Evolutionary conservation across 2,329 filamentous ascomycete species (phyloP).

Genomic region (Sclerotinia spermophila): DNA sequence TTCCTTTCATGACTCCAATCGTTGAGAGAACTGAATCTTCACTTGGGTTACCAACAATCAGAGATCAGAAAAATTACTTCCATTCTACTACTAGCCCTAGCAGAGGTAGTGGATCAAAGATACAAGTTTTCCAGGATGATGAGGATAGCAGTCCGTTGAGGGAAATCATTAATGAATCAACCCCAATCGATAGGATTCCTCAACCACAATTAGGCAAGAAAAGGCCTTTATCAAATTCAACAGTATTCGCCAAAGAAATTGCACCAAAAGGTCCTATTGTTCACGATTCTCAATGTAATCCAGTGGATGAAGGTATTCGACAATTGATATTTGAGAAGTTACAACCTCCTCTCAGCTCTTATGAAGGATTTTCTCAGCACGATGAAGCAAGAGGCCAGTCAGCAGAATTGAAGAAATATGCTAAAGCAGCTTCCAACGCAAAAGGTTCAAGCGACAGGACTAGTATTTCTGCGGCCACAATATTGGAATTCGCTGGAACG

Average conservation of each 20-base stretch:
- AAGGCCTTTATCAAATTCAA: conserved; percentile 35
- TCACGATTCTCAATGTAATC: conserved; percentile 81
- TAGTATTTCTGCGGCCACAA: conserved; percentile 55
- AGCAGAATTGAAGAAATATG: conserved; percentile 75
- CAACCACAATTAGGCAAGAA: conserved; percentile 51
- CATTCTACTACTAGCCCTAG: conserved; percentile 71
- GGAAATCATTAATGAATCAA: conserved; percentile 55
- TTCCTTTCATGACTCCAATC: conserved; percentile 98
- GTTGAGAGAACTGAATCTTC: conserved; percentile 93
- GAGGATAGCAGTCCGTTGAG: conserved; percentile 67
- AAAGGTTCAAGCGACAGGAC: conserved; percentile 53
- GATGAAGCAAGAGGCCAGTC: conserved; percentile 61
- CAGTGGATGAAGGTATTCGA: conserved; percentile 73
- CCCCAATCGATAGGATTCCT: conserved; percentile 47
- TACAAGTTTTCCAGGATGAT: conserved; percentile 31
- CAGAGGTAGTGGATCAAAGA: conserved; percentile 41
- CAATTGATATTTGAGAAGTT: conserved; percentile 70
- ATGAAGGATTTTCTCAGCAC: conserved; percentile 77
- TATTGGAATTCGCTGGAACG: conserved; percentile 64
- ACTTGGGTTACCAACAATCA: conserved; percentile 61
- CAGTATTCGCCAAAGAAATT: conserved; percentile 40
- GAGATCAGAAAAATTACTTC: conserved; percentile 54
- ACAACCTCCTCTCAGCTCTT: conserved; percentile 69
- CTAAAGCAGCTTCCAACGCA: conserved; percentile 53
- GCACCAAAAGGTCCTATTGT: conserved; percentile 68